Percentiles rank a stretch among this genome's conserved stretches.
phyloP scores from a whole-genome alignment of 2,329 filamentous ascomycete species.

The Fusarium zealandicum region DNA sequence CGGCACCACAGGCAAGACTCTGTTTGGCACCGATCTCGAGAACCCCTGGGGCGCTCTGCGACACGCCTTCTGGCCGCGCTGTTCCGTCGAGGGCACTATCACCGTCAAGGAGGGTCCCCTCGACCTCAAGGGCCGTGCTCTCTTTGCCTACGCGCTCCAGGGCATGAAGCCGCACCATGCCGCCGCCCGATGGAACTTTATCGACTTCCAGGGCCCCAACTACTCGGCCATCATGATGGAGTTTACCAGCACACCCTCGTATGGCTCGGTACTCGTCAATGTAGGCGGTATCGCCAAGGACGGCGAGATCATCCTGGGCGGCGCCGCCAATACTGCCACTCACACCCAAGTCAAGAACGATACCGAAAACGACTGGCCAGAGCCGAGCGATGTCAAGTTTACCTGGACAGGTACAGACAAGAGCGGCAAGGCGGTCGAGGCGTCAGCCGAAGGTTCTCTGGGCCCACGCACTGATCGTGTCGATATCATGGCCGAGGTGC shows the following conservation, averaged over 20 bases:
- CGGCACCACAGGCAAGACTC: constrained; percentile 82
- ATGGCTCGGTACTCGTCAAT: constrained; percentile 82
- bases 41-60: constrained; percentile 93
- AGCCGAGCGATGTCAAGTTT: constrained; percentile 78
- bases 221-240: constrained; percentile 95
- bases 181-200: constrained; percentile 91
- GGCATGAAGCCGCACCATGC: constrained; percentile 99
- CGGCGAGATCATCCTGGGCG: constrained; percentile 78
- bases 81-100: constrained; percentile 81
- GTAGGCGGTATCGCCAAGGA: constrained; percentile 86
- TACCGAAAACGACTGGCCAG: constrained; percentile 84
- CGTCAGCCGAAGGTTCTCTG: constrained; percentile 72
- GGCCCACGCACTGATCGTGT: constrained; percentile 76
- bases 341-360: constrained; percentile 78
- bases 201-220: constrained; percentile 85
- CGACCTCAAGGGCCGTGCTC: constrained; percentile 79
- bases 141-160: constrained; percentile 87
- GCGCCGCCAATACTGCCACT: constrained; percentile 67
- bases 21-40: constrained; percentile 83
- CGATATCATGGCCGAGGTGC: constrained; percentile 96
- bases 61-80: constrained; percentile 94
- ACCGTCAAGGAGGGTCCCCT: constrained; percentile 81
- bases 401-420: constrained; percentile 80
- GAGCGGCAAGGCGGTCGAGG: constrained; percentile 77
- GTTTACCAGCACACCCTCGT: constrained; percentile 91